phyloP scores from a whole-genome alignment of 495 filamentous ascomycete species.

The Parachaetomium inaequale region DNA sequence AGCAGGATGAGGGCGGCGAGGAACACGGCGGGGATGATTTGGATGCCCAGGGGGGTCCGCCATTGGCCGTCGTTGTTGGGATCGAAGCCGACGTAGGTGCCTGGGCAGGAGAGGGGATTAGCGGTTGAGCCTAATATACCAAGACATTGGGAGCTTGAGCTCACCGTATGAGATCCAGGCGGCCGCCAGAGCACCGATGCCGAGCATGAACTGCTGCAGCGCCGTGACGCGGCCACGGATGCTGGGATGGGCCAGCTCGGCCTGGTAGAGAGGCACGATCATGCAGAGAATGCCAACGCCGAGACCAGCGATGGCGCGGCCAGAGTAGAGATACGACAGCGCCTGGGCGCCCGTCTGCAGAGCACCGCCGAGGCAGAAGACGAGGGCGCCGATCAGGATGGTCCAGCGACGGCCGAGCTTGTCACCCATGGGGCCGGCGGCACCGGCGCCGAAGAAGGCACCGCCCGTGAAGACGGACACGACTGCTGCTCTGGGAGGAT shows the following conservation, averaged over 20 bases:
- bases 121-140: background rate
- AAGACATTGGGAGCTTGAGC: background rate
- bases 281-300: slow-evolving; percentile 10
- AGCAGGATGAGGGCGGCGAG: slow-evolving; percentile 12
- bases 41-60: slow-evolving; percentile 9
- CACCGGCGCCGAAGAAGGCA: slow-evolving; percentile 8
- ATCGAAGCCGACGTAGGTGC: slow-evolving; percentile 9
- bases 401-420: slow-evolving; percentile 14
- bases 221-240: slow-evolving; percentile 12
- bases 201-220: slow-evolving; percentile 16
- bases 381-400: slow-evolving; percentile 8
- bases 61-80: slow-evolving; percentile 11
- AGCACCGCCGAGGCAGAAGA: slow-evolving; percentile 12
- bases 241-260: slow-evolving; percentile 13
- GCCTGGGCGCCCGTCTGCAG: slow-evolving; percentile 14
- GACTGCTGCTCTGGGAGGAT: slow-evolving; percentile 4
- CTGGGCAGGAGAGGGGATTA: background rate
- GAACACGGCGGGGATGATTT: slow-evolving; percentile 12
- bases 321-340: slow-evolving; percentile 12
- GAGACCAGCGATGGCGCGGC: slow-evolving; percentile 7
- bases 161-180: slow-evolving; percentile 14
- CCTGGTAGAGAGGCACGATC: slow-evolving; percentile 13
- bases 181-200: slow-evolving; percentile 9
- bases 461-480: slow-evolving; percentile 14
- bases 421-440: slow-evolving; percentile 10